Conservation (phyloP, 352 stramenopile genomes). For the Globisporangium megalacanthum region DNA sequence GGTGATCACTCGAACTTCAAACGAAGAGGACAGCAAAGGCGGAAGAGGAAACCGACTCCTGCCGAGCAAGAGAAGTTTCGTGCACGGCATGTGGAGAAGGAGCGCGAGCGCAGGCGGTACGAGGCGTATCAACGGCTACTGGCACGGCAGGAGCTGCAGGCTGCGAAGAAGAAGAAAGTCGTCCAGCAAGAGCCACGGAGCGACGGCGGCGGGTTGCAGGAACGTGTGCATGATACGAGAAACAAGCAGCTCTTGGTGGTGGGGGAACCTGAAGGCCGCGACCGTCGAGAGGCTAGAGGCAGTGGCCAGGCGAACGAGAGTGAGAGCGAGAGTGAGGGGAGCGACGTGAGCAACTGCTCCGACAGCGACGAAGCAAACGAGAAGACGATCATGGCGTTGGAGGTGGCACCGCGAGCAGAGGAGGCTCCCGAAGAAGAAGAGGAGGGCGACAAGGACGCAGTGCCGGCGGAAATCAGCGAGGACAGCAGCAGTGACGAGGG, state of each 20-base stretch:
- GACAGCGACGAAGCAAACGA: conserved; percentile 55
- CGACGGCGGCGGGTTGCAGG: too few relatives aligned
- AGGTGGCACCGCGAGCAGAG: conserved; percentile 15
- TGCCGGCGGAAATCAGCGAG: too few relatives aligned
- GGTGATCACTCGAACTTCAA: conserved; percentile 23
- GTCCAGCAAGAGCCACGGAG: not conserved
- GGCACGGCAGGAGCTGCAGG: conserved; percentile 48
- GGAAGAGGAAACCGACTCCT: conserved; percentile 22
- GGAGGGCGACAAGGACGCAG: conserved; percentile 5
- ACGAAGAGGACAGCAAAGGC: conserved; percentile 18
- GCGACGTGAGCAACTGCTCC: conserved; percentile 67
- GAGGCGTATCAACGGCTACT: conserved; percentile 55
- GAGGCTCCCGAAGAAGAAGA: conserved; percentile 1
- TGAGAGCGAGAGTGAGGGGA: conserved; percentile 41
- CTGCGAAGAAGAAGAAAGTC: conserved; percentile 16
- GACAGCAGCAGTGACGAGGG: not conserved
- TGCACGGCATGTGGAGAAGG: conserved; percentile 24
- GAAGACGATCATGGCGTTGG: conserved; percentile 42
- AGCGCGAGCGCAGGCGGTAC: conserved; percentile 43
- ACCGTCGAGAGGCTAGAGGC: not conserved
- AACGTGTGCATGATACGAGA: too few relatives aligned
- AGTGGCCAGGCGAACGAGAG: conserved; percentile 7
- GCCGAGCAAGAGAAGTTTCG: conserved; percentile 23
- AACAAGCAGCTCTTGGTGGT: too few relatives aligned
- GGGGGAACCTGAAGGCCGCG: not conserved